Evolutionary conservation across 148 eudicot genomes (phyloP).

Genomic region (Fagopyrum homotropicum): DNA sequence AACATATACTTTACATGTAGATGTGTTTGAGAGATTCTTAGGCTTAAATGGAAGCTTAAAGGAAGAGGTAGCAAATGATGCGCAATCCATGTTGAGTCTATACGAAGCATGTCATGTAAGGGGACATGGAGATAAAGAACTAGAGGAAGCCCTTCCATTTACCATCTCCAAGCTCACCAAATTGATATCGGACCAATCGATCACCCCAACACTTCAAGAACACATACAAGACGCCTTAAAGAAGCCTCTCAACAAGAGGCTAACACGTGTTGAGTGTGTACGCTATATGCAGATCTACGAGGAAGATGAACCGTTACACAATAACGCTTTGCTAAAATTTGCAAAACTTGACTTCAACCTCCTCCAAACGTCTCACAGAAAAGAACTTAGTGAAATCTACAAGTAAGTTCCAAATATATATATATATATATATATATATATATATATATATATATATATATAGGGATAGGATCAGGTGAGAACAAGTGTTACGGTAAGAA

Average conservation of each 20-base stretch:
- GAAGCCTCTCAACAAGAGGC: slow-evolving; percentile 19
- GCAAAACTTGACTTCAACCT: slow-evolving; percentile 33
- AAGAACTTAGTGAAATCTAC: slow-evolving; percentile 22
- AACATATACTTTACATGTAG: not conserved
- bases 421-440: too few relatives aligned
- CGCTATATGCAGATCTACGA: slow-evolving; percentile 28
- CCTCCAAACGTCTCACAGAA: slow-evolving; percentile 23
- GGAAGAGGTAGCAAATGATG: slow-evolving; percentile 15
- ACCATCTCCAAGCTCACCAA: slow-evolving; percentile 17
- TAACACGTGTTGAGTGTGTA: slow-evolving; percentile 22
- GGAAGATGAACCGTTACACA: slow-evolving; percentile 4
- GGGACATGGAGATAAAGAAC: slow-evolving; percentile 26
- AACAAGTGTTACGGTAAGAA: too few relatives aligned
- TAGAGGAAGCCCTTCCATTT: slow-evolving; percentile 30
- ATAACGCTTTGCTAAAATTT: slow-evolving; percentile 17
- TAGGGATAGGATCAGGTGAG: too few relatives aligned
- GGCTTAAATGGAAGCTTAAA: slow-evolving; percentile 13
- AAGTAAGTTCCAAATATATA: slow-evolving; percentile 8
- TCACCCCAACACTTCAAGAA: not conserved
- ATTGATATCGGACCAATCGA: not conserved
- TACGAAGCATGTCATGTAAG: slow-evolving; percentile 35
- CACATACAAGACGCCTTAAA: slow-evolving; percentile 20
- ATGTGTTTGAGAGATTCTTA: slow-evolving; percentile 23
- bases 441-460: too few relatives aligned
- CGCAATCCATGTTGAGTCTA: slow-evolving; percentile 24